Evolutionary conservation across 2,329 filamentous ascomycete genomes (phyloP).

Genomic region (Phyllosticta capitalensis): DNA sequence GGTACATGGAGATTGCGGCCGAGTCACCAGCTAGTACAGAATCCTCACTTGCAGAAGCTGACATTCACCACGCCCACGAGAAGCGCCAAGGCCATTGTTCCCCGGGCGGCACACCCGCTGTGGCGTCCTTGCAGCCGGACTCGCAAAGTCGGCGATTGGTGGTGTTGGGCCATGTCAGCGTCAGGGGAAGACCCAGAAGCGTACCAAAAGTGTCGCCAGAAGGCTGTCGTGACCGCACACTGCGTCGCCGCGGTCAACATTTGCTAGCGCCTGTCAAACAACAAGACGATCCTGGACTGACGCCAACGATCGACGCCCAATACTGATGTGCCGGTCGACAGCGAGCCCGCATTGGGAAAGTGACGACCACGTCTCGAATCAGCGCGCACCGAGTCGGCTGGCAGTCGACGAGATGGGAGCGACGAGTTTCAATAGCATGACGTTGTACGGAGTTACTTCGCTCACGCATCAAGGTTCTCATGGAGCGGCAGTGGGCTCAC

Average conservation of each 20-base stretch:
- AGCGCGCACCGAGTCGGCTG: not conserved
- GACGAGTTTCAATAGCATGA: not conserved
- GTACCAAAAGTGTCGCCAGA: not conserved
- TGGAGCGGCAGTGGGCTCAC: not conserved
- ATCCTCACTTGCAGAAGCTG: not conserved
- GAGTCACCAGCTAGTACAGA: not conserved
- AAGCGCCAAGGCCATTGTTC: slow-evolving; percentile 2
- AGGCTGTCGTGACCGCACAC: not conserved
- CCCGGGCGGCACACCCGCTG: slow-evolving; percentile 6
- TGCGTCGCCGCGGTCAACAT: not conserved
- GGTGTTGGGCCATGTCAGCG: not conserved
- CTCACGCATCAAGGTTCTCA: not conserved
- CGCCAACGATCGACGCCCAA: not conserved
- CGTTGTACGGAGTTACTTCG: not conserved
- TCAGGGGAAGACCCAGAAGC: not conserved
- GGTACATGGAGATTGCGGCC: not conserved
- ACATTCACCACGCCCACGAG: not conserved
- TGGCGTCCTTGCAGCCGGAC: slow-evolving; percentile 1
- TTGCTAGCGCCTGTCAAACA: not conserved
- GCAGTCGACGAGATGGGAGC: not conserved
- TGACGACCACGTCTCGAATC: not conserved
- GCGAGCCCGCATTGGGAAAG: not conserved
- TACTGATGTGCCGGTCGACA: not conserved
- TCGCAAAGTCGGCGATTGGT: not conserved
- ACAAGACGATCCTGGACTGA: not conserved